Base-by-base conservation (phyloP, 129 eudicot genomes). In the Heracleum sosnowskyi region DNA sequence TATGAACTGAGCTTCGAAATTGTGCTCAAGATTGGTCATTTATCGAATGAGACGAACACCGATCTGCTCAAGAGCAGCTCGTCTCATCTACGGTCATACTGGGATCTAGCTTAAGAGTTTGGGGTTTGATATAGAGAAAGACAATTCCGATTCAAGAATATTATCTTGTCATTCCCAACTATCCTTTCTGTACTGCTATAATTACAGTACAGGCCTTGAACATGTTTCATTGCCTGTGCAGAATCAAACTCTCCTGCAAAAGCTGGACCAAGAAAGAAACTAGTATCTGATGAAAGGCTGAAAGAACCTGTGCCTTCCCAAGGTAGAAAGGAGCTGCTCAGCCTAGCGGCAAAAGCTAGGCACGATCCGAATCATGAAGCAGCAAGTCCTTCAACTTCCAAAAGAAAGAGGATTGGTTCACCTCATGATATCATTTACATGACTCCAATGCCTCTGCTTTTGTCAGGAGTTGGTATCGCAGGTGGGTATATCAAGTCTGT, bases 381-480 rank as follows among this genome's bases (percentile, higher is more conserved):
- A 20, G 71, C 74, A 28, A 82, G 72, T 83, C 78, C 72, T 78
- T 89, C 93, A 73, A 63, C 76, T 75, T 84, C 87, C 31, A 90
- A 92, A 69, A 79, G 99, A 84, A 96, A 92, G 81, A 79, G 97
- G 81, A 86, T 92, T 75, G 89, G 94, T 77, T 96, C 99, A 72
- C 86, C 91, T 78, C 91, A 89, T 57, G 86, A 90, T 55, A 76
- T 81, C 69, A 68, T 90, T 20, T 87, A 89, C 68, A 78, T 78
- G 28, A 90, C 97, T 76, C 99, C 99, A 72, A 96, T 92, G 96
- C 95, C 97, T 36, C 87, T 96, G 86, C 89, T 88, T 68, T 81
- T 84, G 39, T 44, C 89, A 75, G 97, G 94, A 53, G 78, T 77
- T 80, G 81, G 93, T 15, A 77, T 88, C 72, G 79, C 86, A 76